phyloP scores from a whole-genome alignment of 352 stramenopile species.

The Phytopythium cucurbitacearum region DNA sequence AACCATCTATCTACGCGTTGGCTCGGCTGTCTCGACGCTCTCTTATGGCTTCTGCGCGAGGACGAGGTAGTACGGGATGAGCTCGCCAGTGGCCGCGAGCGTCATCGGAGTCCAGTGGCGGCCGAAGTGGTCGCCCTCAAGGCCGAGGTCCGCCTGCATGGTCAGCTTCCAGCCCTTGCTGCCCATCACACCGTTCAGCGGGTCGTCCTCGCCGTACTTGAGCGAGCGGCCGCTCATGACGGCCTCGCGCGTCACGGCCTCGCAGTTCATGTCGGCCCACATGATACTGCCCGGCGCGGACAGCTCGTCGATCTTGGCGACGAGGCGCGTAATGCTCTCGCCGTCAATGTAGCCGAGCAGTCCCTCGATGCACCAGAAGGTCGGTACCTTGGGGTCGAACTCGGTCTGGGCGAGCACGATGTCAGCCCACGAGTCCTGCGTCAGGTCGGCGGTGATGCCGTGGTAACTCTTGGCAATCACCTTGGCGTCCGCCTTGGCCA shows the following conservation, averaged over 20 bases:
- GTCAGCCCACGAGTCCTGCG: slow-evolving; percentile 41
- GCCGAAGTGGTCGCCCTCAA: slow-evolving; percentile 29
- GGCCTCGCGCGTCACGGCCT: slow-evolving; percentile 12
- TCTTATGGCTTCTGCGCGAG: too few species aligned
- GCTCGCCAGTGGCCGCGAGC: slow-evolving; percentile 1
- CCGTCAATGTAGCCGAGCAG: slow-evolving; percentile 42
- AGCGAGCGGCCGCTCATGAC: slow-evolving; percentile 17
- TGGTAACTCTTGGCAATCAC: slow-evolving; percentile 33
- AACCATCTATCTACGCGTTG: too few species aligned
- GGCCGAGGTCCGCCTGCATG: slow-evolving; percentile 19
- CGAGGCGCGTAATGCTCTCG: slow-evolving; percentile 32
- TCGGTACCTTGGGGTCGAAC: slow-evolving; percentile 40
- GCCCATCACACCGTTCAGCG: slow-evolving; percentile 33
- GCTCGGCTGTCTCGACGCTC: too few species aligned
- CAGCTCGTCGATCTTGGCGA: slow-evolving; percentile 47
- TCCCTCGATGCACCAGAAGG: slow-evolving; percentile 54
- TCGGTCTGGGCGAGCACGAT: slow-evolving; percentile 23
- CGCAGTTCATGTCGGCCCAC: slow-evolving; percentile 40
- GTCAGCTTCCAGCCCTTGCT: slow-evolving; percentile 28
- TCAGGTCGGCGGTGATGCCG: slow-evolving; percentile 41
- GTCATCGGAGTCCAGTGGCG: slow-evolving; percentile 30
- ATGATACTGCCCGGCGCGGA: slow-evolving; percentile 41
- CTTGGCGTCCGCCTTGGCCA: slow-evolving; percentile 19
- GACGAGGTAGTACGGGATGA: too few species aligned
- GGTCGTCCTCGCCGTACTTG: slow-evolving; percentile 49